Base-by-base conservation (phyloP, 208 protist genomes). In the Wallacemonas sp. region DNA sequence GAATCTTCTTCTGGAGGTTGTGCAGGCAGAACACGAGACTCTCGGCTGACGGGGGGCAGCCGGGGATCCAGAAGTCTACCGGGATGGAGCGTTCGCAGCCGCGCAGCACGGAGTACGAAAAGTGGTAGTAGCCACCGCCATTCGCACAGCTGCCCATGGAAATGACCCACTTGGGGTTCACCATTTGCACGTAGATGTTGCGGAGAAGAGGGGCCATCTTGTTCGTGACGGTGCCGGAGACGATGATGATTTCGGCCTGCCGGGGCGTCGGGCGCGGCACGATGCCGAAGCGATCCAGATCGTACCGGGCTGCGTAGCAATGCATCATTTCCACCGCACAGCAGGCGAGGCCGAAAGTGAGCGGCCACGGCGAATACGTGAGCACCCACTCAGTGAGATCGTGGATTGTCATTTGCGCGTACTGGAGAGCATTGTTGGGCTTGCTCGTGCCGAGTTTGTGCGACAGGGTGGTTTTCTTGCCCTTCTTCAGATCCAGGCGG, bases 271-370 rank as follows among this genome's bases (percentile, higher is more conserved):
- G 87, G 45, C 97, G 93, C 68, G 97, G 98, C 58, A 99, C 92
- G 64, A 99, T 98, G 73, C 98, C 98, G 66, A 98, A 98, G 37
- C 98, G 90, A 87, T 99, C 98, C 71, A 98, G 81, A 76, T 99
- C 98, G 73, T 99, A 99, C 8, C 98, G 90, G 8, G 94, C 76
- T 29, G 91, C 89, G 73, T 98, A 97, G n/a, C 69, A 80, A 81
- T 98, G 96, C 97, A 98, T 99, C 97, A 99, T 98, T 68, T 99
- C 97, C 57, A 99, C 97, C 4, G 97, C 97, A 61, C 97, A 99
- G 80, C 97, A 99, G 1, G 97, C 97, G 29, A 99, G 83, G 73
- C 98, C 98, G 71, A 99, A 99, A 26, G 98, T 99, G 66, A 99
- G 96, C 26, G 97, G 98, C 98, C 98, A 99, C 15, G 98, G 91